Base-by-base conservation (phyloP, 2,329 filamentous ascomycete genomes). In the Fusarium sp. region DNA sequence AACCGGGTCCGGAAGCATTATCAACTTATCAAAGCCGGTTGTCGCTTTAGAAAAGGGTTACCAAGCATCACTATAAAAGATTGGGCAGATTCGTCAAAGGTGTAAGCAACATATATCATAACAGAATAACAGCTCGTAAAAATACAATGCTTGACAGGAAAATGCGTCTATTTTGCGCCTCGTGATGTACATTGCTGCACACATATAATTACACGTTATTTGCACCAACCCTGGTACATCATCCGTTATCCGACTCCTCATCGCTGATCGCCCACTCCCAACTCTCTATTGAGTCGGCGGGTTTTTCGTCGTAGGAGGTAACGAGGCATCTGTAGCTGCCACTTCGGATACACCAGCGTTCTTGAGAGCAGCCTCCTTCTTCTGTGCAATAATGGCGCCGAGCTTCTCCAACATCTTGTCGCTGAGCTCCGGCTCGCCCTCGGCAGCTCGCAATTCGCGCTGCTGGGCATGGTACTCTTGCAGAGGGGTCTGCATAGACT, bases 331-430 rank as follows among this genome's bases (percentile, higher is more conserved):
- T 43, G 53, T 41, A 38, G 65, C 17, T 14, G 57, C 57, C 46
- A 70, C 73, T 58, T 78, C 73, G 14, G 73, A 71, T 11, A 77
- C 56, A n/a, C 75, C 76, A 3, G 74, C 74, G 7, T 74, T 70
- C 45, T 77, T 74, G 63, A 80, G 67, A 6, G 74, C 73, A 53
- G 70, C 71, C 53, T 77, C 73, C 71, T 80, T 79, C 71, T 84
- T 86, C 74, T 76, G 77, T 32, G 82, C 83, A 75, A 88, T 87
- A 66, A 87, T 74, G 75, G 84, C 77, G 64, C 86, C 86, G 69
- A 88, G 83, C 78, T 81, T 84, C 72, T 82, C 82, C 71, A 88
- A 74, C 82, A 88, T 86, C 66, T 83, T 81, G 39, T 82, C 74
- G 19, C 82, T 78, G 52, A 88, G 78, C 69, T 80, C 78, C 10